Conservation (phyloP, 805 yeast genomes). For the Suhomyces faveliae region DNA sequence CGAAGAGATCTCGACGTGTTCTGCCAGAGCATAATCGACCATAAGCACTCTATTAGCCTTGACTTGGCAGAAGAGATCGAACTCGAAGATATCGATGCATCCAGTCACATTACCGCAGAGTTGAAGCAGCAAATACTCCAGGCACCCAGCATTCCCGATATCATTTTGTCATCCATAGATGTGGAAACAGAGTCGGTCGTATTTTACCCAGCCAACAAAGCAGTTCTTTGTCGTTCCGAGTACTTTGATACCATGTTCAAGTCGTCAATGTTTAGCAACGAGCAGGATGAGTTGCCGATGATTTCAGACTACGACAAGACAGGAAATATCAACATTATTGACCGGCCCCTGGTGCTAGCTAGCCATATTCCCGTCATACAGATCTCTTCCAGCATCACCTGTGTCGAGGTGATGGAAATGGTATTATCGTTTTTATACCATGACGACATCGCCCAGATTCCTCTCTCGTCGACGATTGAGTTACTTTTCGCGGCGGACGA, state of each 20-base stretch:
- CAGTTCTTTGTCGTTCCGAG: conserved; percentile 58
- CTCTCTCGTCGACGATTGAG: conserved; percentile 51
- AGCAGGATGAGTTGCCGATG: conserved; percentile 17
- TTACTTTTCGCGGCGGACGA: conserved; percentile 59
- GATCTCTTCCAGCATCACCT: conserved; percentile 21
- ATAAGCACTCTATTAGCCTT: conserved; percentile 6
- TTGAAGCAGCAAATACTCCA: conserved; percentile 25
- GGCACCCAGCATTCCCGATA: conserved; percentile 42
- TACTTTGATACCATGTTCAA: conserved; percentile 64
- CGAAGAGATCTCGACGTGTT: conserved; percentile 32
- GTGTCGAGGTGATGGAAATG: conserved; percentile 43
- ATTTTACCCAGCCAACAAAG: conserved; percentile 63
- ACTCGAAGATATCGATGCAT: conserved; percentile 29
- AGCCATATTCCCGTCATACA: conserved; percentile 27
- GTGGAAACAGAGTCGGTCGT: conserved; percentile 22
- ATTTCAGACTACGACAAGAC: conserved; percentile 8
- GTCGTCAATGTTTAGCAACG: conserved; percentile 34
- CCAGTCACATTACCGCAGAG: conserved; percentile 13
- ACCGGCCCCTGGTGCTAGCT: conserved; percentile 10
- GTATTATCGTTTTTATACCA: conserved; percentile 57
- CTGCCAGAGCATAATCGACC: conserved; percentile 3
- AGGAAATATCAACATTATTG: conserved; percentile 17
- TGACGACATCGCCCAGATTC: conserved; percentile 52
- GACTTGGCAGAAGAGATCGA: conserved; percentile 25
- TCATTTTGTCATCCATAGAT: conserved; percentile 40